phyloP scores from a whole-genome alignment of 306 rosid genomes.

The Lagenaria siceraria region DNA sequence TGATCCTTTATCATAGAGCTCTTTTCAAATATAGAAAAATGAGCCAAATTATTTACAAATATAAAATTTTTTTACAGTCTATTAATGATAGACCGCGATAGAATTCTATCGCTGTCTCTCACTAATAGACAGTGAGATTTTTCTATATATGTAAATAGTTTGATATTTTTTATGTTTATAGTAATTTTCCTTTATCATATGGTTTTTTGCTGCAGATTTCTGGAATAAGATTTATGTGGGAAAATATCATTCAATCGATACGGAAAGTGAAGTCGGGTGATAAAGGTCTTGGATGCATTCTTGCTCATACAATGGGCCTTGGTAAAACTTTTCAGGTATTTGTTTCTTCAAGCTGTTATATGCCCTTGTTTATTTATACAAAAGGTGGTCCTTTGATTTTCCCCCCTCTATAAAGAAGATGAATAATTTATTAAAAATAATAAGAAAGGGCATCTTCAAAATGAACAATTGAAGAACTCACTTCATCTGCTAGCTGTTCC shows the following conservation, averaged over 20 bases:
- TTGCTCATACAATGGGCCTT: constrained; percentile 98
- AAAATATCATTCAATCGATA: constrained; percentile 86
- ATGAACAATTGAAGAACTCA: background rate
- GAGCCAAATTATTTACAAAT: too few species aligned
- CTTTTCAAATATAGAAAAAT: too few species aligned
- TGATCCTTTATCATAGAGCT: constrained; percentile 3
- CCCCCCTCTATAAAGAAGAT: background rate
- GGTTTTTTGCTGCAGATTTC: constrained; percentile 37
- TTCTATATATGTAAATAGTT: too few species aligned
- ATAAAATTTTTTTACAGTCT: too few species aligned
- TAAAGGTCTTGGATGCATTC: constrained; percentile 97
- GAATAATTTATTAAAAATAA: background rate
- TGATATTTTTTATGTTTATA: too few species aligned
- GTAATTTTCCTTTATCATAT: constrained; percentile 2
- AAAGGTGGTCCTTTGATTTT: background rate
- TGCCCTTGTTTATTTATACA: background rate
- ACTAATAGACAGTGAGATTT: too few species aligned
- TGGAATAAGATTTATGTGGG: constrained; percentile 97
- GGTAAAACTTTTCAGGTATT: constrained; percentile 97
- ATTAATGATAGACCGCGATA: too few species aligned
- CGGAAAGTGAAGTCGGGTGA: constrained; percentile 84
- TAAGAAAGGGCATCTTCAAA: background rate
- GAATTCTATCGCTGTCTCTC: too few species aligned
- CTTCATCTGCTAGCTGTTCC: background rate
- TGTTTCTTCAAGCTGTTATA: background rate